phyloP scores from a whole-genome alignment of 768 basidiomycete species.

The Imleria badia region DNA sequence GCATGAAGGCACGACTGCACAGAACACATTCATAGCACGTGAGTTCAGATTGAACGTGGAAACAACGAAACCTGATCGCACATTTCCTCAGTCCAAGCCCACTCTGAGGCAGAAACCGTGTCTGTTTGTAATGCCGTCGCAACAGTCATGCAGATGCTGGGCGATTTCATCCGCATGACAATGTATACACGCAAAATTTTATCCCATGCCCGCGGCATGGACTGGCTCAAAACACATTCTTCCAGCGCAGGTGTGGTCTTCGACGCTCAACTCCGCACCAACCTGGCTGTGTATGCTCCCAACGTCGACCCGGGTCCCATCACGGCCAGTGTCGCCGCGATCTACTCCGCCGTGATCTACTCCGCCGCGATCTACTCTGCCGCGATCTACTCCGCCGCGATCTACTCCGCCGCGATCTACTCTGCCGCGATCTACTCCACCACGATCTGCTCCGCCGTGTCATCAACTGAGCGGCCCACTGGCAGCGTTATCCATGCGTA shows the following conservation, averaged over 20 bases:
- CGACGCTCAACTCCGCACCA: constrained; percentile 3
- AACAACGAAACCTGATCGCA: background rate
- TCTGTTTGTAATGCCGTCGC: constrained; percentile 8
- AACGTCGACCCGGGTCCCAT: constrained; percentile 9
- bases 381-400: constrained; percentile 9
- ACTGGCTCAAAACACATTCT: background rate
- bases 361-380: constrained; percentile 10
- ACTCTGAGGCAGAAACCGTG: constrained; percentile 2
- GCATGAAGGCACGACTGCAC: constrained; percentile 1
- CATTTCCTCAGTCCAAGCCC: constrained; percentile 6
- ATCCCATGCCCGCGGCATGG: background rate
- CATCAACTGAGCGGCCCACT: background rate
- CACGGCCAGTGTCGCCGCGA: constrained; percentile 4
- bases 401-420: too few relatives aligned
- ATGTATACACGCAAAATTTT: background rate
- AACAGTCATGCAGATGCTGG: constrained; percentile 13
- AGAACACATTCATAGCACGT: constrained; percentile 14
- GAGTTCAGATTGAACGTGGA: background rate
- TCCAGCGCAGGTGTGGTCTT: constrained; percentile 11
- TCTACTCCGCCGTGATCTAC: constrained; percentile 8
- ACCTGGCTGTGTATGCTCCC: constrained; percentile 10
- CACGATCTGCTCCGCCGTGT: constrained; percentile 7
- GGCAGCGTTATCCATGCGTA: constrained; percentile 14
- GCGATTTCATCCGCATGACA: constrained; percentile 9
- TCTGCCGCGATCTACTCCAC: constrained; percentile 13